Percentiles rank a stretch among this genome's conserved stretches.
Evolutionary conservation across 1,139 yeast genomes (phyloP).

Genomic region (Kurtzmaniella quercitrusa): DNA sequence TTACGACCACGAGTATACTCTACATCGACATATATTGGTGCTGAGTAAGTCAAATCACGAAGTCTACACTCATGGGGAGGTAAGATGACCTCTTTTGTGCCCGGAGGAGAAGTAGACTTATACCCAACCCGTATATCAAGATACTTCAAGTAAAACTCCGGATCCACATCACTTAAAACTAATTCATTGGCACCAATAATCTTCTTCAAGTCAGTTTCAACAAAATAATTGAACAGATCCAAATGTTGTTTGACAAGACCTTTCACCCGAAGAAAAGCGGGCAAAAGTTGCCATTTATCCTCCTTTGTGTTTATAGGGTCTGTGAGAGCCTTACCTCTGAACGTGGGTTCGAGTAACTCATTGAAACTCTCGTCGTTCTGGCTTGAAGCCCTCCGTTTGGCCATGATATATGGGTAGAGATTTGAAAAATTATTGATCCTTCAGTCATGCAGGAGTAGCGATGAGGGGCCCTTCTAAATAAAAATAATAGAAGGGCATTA

Average conservation of each 20-base stretch:
- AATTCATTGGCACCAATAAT: constrained; percentile 87
- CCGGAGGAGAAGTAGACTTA: constrained; percentile 48
- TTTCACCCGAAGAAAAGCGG: constrained; percentile 92
- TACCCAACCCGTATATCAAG: constrained; percentile 88
- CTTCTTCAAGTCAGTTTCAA: constrained; percentile 87
- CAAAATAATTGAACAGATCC: constrained; percentile 94
- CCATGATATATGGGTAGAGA: not conserved
- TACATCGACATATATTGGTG: constrained; percentile 94
- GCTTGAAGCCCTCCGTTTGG: constrained; percentile 1
- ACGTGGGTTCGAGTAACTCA: constrained; percentile 73
- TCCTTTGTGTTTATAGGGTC: constrained; percentile 87
- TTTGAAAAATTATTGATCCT: not conserved
- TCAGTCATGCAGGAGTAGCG: not conserved
- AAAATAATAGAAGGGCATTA: too few species aligned
- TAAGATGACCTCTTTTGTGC: constrained; percentile 58
- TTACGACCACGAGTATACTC: constrained; percentile 94
- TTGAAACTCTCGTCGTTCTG: constrained; percentile 53
- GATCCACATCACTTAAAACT: constrained; percentile 92
- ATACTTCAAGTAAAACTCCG: constrained; percentile 89
- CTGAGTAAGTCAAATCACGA: constrained; percentile 92
- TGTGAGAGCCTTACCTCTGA: constrained; percentile 79
- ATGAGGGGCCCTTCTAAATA: too few species aligned
- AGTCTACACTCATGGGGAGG: constrained; percentile 97
- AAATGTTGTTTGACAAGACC: constrained; percentile 96
- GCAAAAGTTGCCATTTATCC: constrained; percentile 94